Evolutionary conservation across 805 yeast genomes (phyloP), one percentile per base, ranked within the genome.

Genomic region (Ogataea glucozyma): DNA sequence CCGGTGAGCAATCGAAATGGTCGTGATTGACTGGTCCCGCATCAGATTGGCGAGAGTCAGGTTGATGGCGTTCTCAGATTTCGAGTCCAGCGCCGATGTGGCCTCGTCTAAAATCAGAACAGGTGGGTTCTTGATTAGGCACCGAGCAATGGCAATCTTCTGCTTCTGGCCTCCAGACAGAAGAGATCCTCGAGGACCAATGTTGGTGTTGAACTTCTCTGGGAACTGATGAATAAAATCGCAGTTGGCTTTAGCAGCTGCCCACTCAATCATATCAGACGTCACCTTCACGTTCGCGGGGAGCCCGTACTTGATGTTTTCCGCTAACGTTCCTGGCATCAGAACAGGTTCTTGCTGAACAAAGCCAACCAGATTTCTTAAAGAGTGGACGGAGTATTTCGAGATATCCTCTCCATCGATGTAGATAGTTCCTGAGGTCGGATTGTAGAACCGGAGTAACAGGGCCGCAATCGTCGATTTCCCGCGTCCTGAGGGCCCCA

Each of bases 401-500:
- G 72, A 67, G 40, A 91, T 77, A 51, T 85, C 74, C 41, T 78
- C 77, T 11, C 79, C 80, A 49, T 89, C 91, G 27, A 91, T 73
- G 18, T 68, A 58, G 35, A 91, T 79, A n/a, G 61, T 56, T 13
- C 98, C 98, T 0, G 64, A 49, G 4, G 61, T 57, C 1, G 95
- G 95, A 57, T 88, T 95, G 64, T 91, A 91, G 61, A 87, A 87
- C 44, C 98, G 69, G 47, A 91, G 65, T 37, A 91, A 66, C 47
- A 91, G 66, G 21, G 93, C 85, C 9, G 93, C 78, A 10, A 91
- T 80, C 0, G 97, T 91, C 1, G 96, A 88, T 64, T 91, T 91
- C 14, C 98, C 98, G 41, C 95, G 81, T 2, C 98, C 98, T 11
- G 95, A 85, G 7, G 96, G 97, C 1, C 98, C 98, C 14, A 90